These are phyloP conservation scores for Plasmodium vivax DNA, from an alignment of 169 alveolate species.

Conservation along the genomic window DNA sequence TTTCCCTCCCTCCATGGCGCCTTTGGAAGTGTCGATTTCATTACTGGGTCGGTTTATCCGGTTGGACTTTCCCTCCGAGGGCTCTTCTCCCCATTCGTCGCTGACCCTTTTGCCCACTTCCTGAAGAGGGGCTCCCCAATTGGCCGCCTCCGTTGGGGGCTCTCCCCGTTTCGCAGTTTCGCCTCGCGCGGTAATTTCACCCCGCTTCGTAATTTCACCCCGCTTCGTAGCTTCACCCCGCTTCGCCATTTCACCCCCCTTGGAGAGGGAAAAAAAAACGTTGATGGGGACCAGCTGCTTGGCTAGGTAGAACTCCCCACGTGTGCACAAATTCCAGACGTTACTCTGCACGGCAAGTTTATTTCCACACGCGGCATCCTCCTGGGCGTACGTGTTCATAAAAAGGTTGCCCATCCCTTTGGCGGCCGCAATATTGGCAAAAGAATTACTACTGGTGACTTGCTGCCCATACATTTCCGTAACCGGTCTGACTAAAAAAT, in stretches of 20 bases:
- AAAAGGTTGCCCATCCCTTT: not conserved
- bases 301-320: constrained; percentile 8
- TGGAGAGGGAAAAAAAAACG: not conserved
- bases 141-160: not conserved
- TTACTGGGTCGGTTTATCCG: not conserved
- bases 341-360: constrained; percentile 15
- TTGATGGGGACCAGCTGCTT: constrained; percentile 16
- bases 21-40: not conserved
- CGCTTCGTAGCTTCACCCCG: no score
- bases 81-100: not conserved
- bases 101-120: not conserved
- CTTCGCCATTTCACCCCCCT: not conserved
- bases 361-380: not conserved
- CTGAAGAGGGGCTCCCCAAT: not conserved
- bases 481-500: constrained; percentile 37
- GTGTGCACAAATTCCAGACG: constrained; percentile 40
- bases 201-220: no score
- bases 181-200: not conserved
- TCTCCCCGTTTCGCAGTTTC: not conserved
- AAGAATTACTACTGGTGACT: not conserved
- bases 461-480: constrained; percentile 29
- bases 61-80: not conserved
- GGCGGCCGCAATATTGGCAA: not conserved
- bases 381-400: not conserved
- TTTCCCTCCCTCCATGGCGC: not conserved